Evolutionary conservation across 208 protist genomes (phyloP).

Genomic region (Herpetomonas samuelpessoai): DNA sequence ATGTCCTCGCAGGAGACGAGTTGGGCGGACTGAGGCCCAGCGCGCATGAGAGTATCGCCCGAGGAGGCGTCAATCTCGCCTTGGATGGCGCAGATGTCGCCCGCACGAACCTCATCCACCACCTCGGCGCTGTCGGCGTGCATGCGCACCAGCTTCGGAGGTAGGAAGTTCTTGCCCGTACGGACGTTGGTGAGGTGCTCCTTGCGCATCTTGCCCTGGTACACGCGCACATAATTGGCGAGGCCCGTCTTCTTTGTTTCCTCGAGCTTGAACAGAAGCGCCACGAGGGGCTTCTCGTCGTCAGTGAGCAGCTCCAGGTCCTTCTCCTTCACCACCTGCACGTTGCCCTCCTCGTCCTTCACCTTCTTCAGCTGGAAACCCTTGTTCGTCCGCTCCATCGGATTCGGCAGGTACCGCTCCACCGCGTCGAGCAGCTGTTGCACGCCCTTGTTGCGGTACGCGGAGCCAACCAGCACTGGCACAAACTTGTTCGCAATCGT

Average conservation of each 20-base stretch:
- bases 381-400: constrained; percentile 88
- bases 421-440: constrained; percentile 98
- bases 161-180: constrained; percentile 86
- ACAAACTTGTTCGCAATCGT: constrained; percentile 95
- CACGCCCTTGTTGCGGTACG: constrained; percentile 99
- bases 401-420: constrained; percentile 95
- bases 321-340: constrained; percentile 70
- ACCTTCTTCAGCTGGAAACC: constrained; percentile 80
- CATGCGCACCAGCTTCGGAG: constrained; percentile 97
- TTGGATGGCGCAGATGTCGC: constrained; percentile 99
- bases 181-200: constrained; percentile 88
- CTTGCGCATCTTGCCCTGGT: constrained; percentile 96
- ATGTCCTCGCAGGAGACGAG: constrained; percentile 93
- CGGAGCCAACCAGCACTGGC: constrained; percentile 96
- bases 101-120: constrained; percentile 91
- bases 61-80: constrained; percentile 97
- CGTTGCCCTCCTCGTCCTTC: constrained; percentile 86
- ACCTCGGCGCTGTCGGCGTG: constrained; percentile 97
- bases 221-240: constrained; percentile 98
- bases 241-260: constrained; percentile 95
- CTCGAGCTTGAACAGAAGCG: constrained; percentile 98
- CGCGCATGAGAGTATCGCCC: constrained; percentile 95
- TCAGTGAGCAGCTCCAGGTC: constrained; percentile 82
- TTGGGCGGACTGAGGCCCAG: constrained; percentile 56
- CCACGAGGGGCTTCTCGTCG: constrained; percentile 93